Evolutionary conservation across 2,329 filamentous ascomycete species (phyloP).

Genomic region (Verticillium zaregamsianum): DNA sequence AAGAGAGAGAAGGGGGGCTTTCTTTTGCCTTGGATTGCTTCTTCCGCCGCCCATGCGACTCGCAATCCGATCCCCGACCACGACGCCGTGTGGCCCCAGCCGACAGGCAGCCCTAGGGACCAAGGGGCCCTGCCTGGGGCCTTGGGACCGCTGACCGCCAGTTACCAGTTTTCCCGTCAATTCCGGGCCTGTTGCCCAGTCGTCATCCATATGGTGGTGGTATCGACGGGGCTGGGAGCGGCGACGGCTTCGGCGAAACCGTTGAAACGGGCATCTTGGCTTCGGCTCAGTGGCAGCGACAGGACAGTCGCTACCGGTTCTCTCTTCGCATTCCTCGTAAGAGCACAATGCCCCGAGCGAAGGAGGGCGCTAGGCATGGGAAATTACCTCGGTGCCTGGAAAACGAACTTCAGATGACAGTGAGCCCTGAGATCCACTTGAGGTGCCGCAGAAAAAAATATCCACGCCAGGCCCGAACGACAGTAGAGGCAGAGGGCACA

Average conservation of each 20-base stretch:
- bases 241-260: too few relatives aligned
- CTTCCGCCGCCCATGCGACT: neutral
- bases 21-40: neutral
- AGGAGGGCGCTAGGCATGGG: neutral
- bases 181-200: too few relatives aligned
- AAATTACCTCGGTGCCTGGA: neutral
- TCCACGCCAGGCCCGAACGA: neutral
- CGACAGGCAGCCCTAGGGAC: neutral
- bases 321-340: too few relatives aligned
- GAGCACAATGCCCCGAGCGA: neutral
- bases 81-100: too few relatives aligned
- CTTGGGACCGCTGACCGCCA: neutral
- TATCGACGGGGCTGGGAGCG: neutral
- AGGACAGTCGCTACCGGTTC: too few relatives aligned
- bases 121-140: too few relatives aligned
- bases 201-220: neutral
- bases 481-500: neutral
- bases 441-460: neutral
- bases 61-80: neutral
- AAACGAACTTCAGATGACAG: neutral
- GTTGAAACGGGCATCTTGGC: neutral
- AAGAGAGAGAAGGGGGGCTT: neutral
- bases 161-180: neutral
- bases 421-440: neutral
- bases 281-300: neutral